A percentile compares a stretch with the other conserved stretches of the same genome.
These are phyloP conservation scores for Aspergillus sclerotiicarbonarius DNA, from an alignment of 495 filamentous ascomycete species.

Conservation along the genomic window DNA sequence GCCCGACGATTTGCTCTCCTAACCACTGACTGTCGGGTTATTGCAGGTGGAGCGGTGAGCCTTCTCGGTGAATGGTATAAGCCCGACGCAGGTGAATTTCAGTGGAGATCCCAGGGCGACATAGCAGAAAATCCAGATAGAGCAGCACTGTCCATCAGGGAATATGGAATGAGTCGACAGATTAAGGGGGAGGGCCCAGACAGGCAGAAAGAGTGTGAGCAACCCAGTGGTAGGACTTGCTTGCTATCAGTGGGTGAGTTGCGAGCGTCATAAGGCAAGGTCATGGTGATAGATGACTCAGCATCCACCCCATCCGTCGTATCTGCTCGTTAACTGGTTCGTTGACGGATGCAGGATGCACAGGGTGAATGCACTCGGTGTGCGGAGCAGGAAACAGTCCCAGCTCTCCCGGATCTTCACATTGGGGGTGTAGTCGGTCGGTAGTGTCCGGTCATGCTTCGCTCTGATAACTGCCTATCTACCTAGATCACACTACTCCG, in stretches of 20 bases:
- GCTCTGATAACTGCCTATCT: too few relatives aligned
- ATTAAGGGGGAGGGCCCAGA: background rate
- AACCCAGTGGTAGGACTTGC: background rate
- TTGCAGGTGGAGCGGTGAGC: conserved; percentile 15
- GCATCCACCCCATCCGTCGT: conserved; percentile 7
- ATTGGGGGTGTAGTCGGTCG: too few relatives aligned
- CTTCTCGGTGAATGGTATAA: background rate
- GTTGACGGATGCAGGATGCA: too few relatives aligned
- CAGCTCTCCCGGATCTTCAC: too few relatives aligned
- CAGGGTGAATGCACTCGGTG: too few relatives aligned
- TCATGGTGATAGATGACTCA: conserved; percentile 47
- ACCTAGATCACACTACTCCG: too few relatives aligned
- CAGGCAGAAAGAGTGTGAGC: background rate
- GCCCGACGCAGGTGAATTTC: background rate
- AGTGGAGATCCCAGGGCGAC: background rate
- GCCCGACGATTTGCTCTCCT: background rate
- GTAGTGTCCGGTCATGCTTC: too few relatives aligned
- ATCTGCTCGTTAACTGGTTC: background rate
- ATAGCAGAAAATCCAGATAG: background rate
- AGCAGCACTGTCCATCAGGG: background rate
- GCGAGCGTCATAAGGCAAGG: conserved; percentile 41
- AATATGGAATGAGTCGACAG: background rate
- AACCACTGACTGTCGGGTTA: background rate
- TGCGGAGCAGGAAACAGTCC: too few relatives aligned
- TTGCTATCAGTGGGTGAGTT: conserved; percentile 12